Evolutionary conservation across 1,284 basidiomycete genomes (phyloP), one percentile per base, ranked within the genome.

Genomic region (Tilletiaria anomala): DNA sequence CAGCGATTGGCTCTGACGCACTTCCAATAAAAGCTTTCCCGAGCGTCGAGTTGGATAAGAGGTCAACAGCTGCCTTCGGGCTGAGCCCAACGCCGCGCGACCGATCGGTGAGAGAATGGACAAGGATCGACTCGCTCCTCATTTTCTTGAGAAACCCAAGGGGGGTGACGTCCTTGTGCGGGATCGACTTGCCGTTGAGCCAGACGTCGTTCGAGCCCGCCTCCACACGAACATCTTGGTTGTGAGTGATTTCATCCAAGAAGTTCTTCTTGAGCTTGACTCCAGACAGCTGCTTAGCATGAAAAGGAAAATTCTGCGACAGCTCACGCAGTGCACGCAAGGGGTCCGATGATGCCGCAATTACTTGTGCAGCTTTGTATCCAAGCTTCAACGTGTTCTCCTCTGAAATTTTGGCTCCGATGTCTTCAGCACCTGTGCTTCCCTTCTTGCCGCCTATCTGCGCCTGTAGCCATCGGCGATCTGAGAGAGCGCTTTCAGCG

Each of bases 111-210:
- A 94, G 70, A 3, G 77, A 73, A 2, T 69, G 57, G 39, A 88
- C 74, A 11, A 79, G 69, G 3, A 68, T n/a, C 65, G 11, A 88
- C 66, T 96, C 88, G 46, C 77, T 77, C 33, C 79, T 76, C 48
- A 96, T 29, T 4, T 39, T 47, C 23, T 53, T 39, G 6, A 54
- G 32, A 5, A 59, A 37, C 21, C 39, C 26, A 3, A 56, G 41
- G 3, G 56, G 57, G 20, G 42, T 39, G 10, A 58, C 43, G 31
- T 58, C 54, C 14, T 42, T 39, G 10, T 47, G 34, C 2, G 32
- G 18, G 1, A 58, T 35, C 3, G 39, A 38, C 14, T 43, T 37
- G 15, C 63, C 63, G 37, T 66, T 66, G 14, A 66, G 36, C 63
- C 63, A 66, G 1, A 64, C 24, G 21, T 61, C 50, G 11, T 47